Percentiles rank a stretch among this genome's conserved stretches.
Conservation (phyloP, 2,329 filamentous ascomycete genomes). For the Cladophialophora yegresii region DNA sequence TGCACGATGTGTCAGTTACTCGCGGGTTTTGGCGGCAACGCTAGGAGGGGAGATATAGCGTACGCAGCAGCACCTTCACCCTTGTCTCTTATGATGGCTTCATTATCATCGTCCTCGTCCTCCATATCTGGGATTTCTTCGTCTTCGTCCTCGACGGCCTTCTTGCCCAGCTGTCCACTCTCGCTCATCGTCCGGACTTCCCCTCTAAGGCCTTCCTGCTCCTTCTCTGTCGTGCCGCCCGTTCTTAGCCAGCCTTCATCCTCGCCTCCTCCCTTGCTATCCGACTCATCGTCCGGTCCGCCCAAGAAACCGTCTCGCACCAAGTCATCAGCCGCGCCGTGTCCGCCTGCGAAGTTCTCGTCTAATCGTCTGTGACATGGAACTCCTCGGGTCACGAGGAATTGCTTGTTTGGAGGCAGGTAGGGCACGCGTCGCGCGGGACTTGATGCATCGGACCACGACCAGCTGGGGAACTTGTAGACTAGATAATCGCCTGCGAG, state of each 20-base stretch:
- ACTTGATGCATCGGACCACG: constrained; percentile 88
- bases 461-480: constrained; percentile 99
- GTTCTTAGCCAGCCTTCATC: constrained; percentile 93
- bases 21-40: neutral
- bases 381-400: constrained; percentile 88
- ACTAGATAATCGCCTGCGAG: constrained; percentile 95
- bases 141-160: constrained; percentile 65
- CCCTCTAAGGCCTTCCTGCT: constrained; percentile 70
- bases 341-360: constrained; percentile 88
- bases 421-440: constrained; percentile 75
- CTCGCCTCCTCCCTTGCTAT: constrained; percentile 45
- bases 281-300: constrained; percentile 50
- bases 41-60: constrained; percentile 36
- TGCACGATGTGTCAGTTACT: constrained; percentile 43
- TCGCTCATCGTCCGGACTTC: constrained; percentile 90
- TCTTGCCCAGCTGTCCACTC: constrained; percentile 78
- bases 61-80: constrained; percentile 58
- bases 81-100: constrained; percentile 88
- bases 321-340: constrained; percentile 80
- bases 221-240: constrained; percentile 64
- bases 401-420: constrained; percentile 89
- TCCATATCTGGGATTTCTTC: constrained; percentile 97
- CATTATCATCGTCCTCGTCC: constrained; percentile 88
- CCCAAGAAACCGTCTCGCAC: constrained; percentile 72
- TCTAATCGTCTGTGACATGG: constrained; percentile 90